Evolutionary conservation across 352 stramenopile species (phyloP), one percentile per base, ranked within the genome.

Genomic region (Phytophthora niederhauseri): DNA sequence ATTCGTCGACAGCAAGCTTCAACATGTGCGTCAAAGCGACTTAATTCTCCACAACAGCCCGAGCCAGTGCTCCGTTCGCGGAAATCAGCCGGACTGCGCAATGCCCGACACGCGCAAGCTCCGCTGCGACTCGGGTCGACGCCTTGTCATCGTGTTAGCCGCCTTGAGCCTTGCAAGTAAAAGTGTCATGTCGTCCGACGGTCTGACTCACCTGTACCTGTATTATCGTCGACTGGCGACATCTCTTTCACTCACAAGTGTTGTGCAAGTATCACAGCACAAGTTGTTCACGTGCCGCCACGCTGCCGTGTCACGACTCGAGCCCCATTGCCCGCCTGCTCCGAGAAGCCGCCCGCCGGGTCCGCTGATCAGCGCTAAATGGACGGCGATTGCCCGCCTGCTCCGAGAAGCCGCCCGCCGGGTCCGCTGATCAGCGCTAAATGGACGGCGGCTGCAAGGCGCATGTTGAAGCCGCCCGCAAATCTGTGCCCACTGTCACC

Each of bases 261-360:
- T 30, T 30, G 26, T 30, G 26, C 26, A 30, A 30, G 26, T 30
- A 30, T 28, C 26, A 28, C 26, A 31, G 2, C n/a, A n/a, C n/a
- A n/a, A n/a, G n/a, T n/a, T n/a, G n/a, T n/a, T 31, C 28, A 31
- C 6, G n/a, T 53, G 41, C 8, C 50, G 46, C 58, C 58, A 64
- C 46, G 58, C 58, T 57, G 46, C 17, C 58, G 46, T 64, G 58
- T 64, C 58, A 65, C 31, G 7, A 22, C 31, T 22, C 30, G 34
- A 7, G 4, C 46, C 34, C 36, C 36, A 43, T 43, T n/a, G 34
- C 34, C 24, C 34, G 34, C 3, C 36, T 12, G 17, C 30, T 9
- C 22, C 24, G 15, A 49, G 41, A 49, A 20, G 41, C 41, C 41
- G 41, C 41, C 17, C 38, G 38, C 12, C 38, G 38, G 38, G 38